These are phyloP conservation scores for Mycogone perniciosa DNA, from an alignment of 2,329 filamentous ascomycete species.

Conservation along the genomic window DNA sequence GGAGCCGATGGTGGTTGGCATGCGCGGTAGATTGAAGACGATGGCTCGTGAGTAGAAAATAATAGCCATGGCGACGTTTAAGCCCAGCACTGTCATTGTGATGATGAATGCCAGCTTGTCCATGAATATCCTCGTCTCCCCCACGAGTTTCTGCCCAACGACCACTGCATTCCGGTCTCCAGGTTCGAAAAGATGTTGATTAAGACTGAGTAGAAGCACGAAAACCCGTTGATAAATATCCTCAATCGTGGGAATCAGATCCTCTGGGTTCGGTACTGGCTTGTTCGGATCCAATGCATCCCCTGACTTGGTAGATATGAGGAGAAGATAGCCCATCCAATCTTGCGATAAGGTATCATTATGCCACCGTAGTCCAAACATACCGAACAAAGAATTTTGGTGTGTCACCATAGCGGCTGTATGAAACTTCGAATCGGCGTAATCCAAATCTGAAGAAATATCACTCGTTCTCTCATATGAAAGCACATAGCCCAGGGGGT, in stretches of 20 bases:
- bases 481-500: conserved; percentile 20
- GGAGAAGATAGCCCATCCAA: conserved; percentile 43
- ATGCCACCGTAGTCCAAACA: conserved; percentile 32
- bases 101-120: conserved; percentile 40
- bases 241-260: conserved; percentile 15
- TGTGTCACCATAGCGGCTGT: conserved; percentile 11
- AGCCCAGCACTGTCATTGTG: conserved; percentile 33
- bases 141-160: conserved; percentile 13
- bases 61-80: conserved; percentile 38
- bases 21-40: conserved; percentile 38
- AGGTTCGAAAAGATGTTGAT: conserved; percentile 33
- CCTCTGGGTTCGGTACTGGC: conserved; percentile 16
- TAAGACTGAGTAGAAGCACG: conserved; percentile 32
- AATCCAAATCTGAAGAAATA: conserved; percentile 13
- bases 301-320: conserved; percentile 21
- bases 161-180: not conserved
- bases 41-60: conserved; percentile 37
- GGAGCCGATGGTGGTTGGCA: conserved; percentile 46
- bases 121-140: conserved; percentile 42
- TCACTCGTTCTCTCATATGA: conserved; percentile 14
- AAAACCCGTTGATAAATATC: conserved; percentile 22
- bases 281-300: conserved; percentile 26
- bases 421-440: conserved; percentile 13
- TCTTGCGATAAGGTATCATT: conserved; percentile 38
- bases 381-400: conserved; percentile 4